Base-by-base conservation (phyloP, 805 yeast genomes). In the Candida broadrunensis region DNA sequence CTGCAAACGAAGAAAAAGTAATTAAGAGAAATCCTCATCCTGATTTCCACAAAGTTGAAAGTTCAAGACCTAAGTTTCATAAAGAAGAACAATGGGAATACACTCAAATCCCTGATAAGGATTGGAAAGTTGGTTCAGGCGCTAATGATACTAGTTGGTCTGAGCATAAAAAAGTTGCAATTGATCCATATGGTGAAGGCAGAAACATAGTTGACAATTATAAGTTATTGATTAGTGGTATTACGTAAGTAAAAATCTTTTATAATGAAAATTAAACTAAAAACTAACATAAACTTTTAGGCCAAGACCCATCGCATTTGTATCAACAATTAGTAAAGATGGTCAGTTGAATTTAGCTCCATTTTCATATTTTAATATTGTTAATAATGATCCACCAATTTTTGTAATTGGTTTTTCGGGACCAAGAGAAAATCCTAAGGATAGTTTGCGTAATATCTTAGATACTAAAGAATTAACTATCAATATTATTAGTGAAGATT, bases 271-370 rank as follows among this genome's bases (percentile, higher is more conserved):
- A n/a, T n/a, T n/a, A n/a, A n/a, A n/a, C n/a, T n/a, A n/a, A n/a
- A n/a, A n/a, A n/a, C n/a, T n/a, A n/a, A n/a, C n/a, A n/a, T n/a
- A n/a, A n/a, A n/a, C n/a, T n/a, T n/a, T n/a, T n/a, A n/a, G n/a
- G 1, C 87, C 87, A 2, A 66, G 87, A 42, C 85, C 85, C 6
- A 69, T 81, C 49, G 86, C 78, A 4, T 73, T 81, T 42, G 57
- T 81, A 2, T 73, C 84, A 4, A 70, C 83, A 0, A 51, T 75
- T 2, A 55, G 65, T 20, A 44, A 47, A 5, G 62, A 65, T 9
- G 83, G 84, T 1, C 50, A 48, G 1, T 48, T 49, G 23, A 81
- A 81, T 51, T 55, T 81, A 30, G 77, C 86, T 1, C 86, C 86
- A n/a, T 81, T 75, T 50, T 77, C 83, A 11, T 81, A 66, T 55